A percentile compares a stretch with the other conserved stretches of the same genome.
phyloP scores from a whole-genome alignment of 345 rosid genomes.

The Iberis pinnata region DNA sequence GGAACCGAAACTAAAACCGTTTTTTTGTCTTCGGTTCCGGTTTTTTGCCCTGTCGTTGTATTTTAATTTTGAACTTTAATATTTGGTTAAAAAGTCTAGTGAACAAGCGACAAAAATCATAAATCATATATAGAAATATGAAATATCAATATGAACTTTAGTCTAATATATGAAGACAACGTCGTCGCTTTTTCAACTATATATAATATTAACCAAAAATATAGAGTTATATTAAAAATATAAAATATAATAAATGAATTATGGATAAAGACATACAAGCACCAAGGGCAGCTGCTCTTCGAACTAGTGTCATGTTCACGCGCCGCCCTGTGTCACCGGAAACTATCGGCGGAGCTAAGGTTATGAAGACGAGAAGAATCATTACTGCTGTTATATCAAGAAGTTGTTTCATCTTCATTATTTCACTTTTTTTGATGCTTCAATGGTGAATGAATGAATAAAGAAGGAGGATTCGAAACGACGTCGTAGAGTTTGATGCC shows the following conservation, averaged over 20 bases:
- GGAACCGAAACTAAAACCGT: too few species aligned
- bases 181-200: too few species aligned
- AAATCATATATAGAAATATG: neutral
- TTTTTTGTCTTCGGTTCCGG: too few species aligned
- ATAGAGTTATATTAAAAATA: neutral
- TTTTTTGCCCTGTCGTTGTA: too few species aligned
- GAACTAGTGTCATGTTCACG: slow-evolving; percentile 72
- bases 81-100: neutral
- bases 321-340: slow-evolving; percentile 22
- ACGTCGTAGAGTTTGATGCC: neutral
- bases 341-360: slow-evolving; percentile 28
- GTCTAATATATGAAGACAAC: too few species aligned
- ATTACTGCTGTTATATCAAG: slow-evolving; percentile 14
- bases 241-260: neutral
- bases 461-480: neutral
- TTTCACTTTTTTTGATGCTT: neutral
- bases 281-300: slow-evolving; percentile 47
- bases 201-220: too few species aligned
- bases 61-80: neutral
- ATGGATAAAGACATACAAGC: slow-evolving; percentile 47
- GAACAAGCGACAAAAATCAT: too few species aligned
- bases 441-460: slow-evolving; percentile 7
- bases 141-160: neutral
- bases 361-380: slow-evolving; percentile 24
- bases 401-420: slow-evolving; percentile 3